phyloP scores from a whole-genome alignment of 352 stramenopile species.

The Pythium brachiatum region DNA sequence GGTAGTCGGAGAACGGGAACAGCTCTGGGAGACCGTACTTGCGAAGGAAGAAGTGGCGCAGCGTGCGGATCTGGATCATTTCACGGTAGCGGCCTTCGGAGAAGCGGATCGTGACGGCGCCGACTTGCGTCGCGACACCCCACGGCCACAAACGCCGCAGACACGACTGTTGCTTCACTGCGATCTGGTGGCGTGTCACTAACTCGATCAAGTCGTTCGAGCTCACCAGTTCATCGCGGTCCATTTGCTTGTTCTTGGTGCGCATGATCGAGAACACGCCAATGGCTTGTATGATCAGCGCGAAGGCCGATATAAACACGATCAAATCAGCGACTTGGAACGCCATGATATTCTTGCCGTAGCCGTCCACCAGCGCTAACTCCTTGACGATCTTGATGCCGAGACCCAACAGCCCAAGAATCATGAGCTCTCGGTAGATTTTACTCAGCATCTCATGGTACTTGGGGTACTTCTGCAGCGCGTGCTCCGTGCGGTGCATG shows the following conservation, averaged over 20 bases:
- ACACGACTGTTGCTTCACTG: slow-evolving; percentile 11
- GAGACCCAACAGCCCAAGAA: slow-evolving; percentile 31
- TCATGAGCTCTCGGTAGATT: slow-evolving; percentile 31
- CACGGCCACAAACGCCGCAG: slow-evolving; percentile 16
- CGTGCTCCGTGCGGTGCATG: slow-evolving; percentile 51
- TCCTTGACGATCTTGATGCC: slow-evolving; percentile 37
- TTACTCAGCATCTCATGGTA: slow-evolving; percentile 69
- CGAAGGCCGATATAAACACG: slow-evolving; percentile 33
- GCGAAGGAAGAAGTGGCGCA: slow-evolving; percentile 25
- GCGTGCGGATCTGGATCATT: slow-evolving; percentile 19
- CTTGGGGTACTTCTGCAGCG: slow-evolving; percentile 47
- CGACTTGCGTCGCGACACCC: background rate
- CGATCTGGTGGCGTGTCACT: slow-evolving; percentile 25
- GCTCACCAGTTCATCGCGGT: slow-evolving; percentile 24
- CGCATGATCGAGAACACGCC: slow-evolving; percentile 28
- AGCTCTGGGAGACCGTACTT: slow-evolving; percentile 24
- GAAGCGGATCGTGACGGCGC: slow-evolving; percentile 7
- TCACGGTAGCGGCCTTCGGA: slow-evolving; percentile 11
- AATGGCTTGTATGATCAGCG: slow-evolving; percentile 33
- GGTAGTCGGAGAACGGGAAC: slow-evolving; percentile 67
- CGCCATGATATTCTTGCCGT: slow-evolving; percentile 26
- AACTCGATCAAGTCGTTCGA: slow-evolving; percentile 23
- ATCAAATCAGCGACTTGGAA: slow-evolving; percentile 36
- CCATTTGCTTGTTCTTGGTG: slow-evolving; percentile 26
- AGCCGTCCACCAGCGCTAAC: slow-evolving; percentile 10